phyloP scores from a whole-genome alignment of 805 yeast genomes.

The Saccharomyces paradoxus region DNA sequence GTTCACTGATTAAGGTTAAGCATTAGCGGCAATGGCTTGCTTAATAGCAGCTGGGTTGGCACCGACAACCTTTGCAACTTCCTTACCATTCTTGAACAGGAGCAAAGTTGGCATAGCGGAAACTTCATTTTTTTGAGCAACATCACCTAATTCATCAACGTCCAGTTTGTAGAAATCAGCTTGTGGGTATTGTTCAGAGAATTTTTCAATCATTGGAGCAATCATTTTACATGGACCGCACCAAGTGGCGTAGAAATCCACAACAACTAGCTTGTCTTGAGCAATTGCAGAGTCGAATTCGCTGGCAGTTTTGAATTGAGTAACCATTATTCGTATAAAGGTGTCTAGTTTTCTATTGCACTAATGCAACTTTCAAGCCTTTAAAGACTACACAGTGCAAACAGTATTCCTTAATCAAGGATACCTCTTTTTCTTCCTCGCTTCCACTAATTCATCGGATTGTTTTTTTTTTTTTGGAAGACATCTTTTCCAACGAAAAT shows the following conservation, averaged over 20 bases:
- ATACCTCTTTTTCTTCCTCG: neutral
- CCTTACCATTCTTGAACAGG: conserved; percentile 76
- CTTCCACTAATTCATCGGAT: neutral
- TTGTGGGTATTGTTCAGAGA: conserved; percentile 49
- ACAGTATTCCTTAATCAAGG: neutral
- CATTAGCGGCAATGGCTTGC: conserved; percentile 49
- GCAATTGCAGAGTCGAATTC: conserved; percentile 64
- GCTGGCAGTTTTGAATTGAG: conserved; percentile 38
- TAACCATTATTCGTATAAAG: conserved; percentile 39
- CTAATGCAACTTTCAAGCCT: neutral
- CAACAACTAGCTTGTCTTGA: conserved; percentile 69
- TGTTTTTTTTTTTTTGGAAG: neutral
- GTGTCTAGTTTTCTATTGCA: neutral
- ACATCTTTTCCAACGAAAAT: neutral
- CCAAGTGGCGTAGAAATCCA: conserved; percentile 96
- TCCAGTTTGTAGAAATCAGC: conserved; percentile 84
- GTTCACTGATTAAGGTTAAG: conserved; percentile 25
- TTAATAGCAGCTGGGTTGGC: conserved; percentile 83
- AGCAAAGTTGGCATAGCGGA: conserved; percentile 62
- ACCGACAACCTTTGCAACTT: conserved; percentile 75
- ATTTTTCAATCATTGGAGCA: conserved; percentile 85
- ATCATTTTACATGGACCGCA: conserved; percentile 98
- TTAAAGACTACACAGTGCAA: neutral
- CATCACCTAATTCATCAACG: conserved; percentile 72
- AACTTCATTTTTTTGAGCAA: conserved; percentile 58